Evolutionary conservation across 1,284 basidiomycete genomes (phyloP).

Genomic region (Meripilus lineatus): DNA sequence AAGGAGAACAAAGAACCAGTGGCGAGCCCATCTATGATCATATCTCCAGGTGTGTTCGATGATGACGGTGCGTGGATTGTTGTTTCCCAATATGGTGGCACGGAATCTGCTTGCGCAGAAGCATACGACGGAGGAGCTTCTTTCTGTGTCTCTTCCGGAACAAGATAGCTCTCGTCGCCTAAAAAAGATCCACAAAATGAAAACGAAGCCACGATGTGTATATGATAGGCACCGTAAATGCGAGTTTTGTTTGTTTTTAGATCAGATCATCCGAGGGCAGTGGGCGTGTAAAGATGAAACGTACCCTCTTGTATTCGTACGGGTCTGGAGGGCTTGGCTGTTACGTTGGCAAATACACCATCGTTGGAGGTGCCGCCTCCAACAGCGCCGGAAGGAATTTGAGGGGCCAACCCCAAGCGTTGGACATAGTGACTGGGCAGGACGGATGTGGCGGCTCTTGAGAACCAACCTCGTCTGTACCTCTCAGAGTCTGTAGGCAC

Average conservation of each 20-base stretch:
- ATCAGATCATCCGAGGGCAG: background rate
- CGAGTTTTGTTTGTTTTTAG: no score
- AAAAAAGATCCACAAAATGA: slow-evolving; percentile 2
- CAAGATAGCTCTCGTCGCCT: slow-evolving; percentile 71
- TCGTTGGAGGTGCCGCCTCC: slow-evolving; percentile 83
- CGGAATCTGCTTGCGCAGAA: slow-evolving; percentile 87
- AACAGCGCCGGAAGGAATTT: slow-evolving; percentile 42
- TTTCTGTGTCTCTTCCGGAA: slow-evolving; percentile 76
- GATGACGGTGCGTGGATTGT: slow-evolving; percentile 83
- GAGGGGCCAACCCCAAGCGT: slow-evolving; percentile 44
- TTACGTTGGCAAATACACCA: slow-evolving; percentile 95
- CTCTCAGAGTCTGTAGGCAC: slow-evolving; percentile 29
- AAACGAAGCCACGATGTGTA: background rate
- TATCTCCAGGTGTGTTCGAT: slow-evolving; percentile 46
- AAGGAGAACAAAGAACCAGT: slow-evolving; percentile 84
- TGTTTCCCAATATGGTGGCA: slow-evolving; percentile 98
- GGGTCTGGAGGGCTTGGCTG: slow-evolving; percentile 77
- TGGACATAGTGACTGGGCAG: slow-evolving; percentile 46
- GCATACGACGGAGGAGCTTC: slow-evolving; percentile 89
- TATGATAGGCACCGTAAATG: slow-evolving; percentile 1
- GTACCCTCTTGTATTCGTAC: slow-evolving; percentile 61
- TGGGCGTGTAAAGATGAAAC: slow-evolving; percentile 14
- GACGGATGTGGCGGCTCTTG: slow-evolving; percentile 51
- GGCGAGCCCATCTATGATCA: slow-evolving; percentile 72
- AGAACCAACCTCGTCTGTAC: slow-evolving; percentile 49